Evolutionary conservation across 192 early-diverging fungal genomes (phyloP).

Genomic region (Dissophora ornata): DNA sequence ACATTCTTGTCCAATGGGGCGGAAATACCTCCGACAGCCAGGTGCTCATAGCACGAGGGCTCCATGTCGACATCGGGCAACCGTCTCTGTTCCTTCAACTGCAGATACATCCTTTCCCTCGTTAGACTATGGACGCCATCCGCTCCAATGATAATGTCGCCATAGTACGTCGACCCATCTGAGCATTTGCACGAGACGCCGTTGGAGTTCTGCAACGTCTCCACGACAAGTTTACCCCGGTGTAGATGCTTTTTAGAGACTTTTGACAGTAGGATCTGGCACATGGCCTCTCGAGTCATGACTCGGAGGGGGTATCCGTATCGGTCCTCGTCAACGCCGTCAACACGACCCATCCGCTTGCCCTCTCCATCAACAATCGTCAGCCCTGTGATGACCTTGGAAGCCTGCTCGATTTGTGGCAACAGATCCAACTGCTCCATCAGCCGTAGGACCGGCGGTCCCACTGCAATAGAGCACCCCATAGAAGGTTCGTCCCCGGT

Average conservation of each 20-base stretch:
- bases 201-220: conserved; percentile 29
- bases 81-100: conserved; percentile 12
- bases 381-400: conserved; percentile 23
- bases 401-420: conserved; percentile 20
- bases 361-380: conserved; percentile 22
- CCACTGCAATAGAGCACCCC: conserved; percentile 17
- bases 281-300: conserved; percentile 10
- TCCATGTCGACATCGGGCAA: conserved; percentile 25
- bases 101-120: conserved; percentile 25
- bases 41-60: conserved; percentile 13
- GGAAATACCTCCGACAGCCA: conserved; percentile 12
- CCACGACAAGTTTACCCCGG: conserved; percentile 29
- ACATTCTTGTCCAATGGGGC: conserved; percentile 15
- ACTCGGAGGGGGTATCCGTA: conserved; percentile 29
- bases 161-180: conserved; percentile 39
- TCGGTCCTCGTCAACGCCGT: conserved; percentile 8
- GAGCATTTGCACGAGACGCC: conserved; percentile 40
- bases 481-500: conserved; percentile 19
- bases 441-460: conserved; percentile 37
- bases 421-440: conserved; percentile 45
- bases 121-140: conserved; percentile 28
- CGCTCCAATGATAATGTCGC: conserved; percentile 43
- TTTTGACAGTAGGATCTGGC: conserved; percentile 8
- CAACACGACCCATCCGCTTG: conserved; percentile 13
- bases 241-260: conserved; percentile 20